phyloP scores from a whole-genome alignment of 2,329 filamentous ascomycete species.

The Aureobasidium sp. region DNA sequence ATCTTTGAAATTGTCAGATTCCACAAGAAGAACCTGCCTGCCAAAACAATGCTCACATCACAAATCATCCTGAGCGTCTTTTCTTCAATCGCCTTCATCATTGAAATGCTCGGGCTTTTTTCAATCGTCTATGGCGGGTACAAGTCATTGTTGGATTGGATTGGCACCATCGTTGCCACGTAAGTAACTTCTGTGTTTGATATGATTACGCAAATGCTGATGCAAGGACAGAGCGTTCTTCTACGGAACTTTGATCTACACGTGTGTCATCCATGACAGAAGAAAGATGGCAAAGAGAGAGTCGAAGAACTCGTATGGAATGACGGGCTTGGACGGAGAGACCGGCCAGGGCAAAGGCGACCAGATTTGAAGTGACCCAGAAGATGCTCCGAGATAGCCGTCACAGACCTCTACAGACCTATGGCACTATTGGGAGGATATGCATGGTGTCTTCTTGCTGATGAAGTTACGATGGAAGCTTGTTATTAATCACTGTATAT shows the following conservation, averaged over 20 bases:
- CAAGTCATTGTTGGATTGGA: not conserved
- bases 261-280: not conserved
- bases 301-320: not conserved
- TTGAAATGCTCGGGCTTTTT: not conserved
- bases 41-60: not conserved
- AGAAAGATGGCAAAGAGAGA: not conserved
- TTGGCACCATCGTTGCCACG: not conserved
- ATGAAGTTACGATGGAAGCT: not conserved
- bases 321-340: not conserved
- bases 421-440: not conserved
- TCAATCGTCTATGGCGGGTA: not conserved
- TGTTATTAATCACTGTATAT: not conserved
- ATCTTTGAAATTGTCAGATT: not conserved
- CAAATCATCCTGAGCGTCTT: not conserved
- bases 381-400: not conserved
- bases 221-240: not conserved
- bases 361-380: not conserved
- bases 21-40: not conserved
- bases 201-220: not conserved
- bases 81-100: not conserved
- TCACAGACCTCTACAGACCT: not conserved
- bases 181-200: not conserved
- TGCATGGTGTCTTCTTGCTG: not conserved
- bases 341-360: not conserved
- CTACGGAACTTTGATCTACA: constrained; percentile 1